phyloP scores from a whole-genome alignment of 768 basidiomycete genomes.

The Collybiopsis luxurians region DNA sequence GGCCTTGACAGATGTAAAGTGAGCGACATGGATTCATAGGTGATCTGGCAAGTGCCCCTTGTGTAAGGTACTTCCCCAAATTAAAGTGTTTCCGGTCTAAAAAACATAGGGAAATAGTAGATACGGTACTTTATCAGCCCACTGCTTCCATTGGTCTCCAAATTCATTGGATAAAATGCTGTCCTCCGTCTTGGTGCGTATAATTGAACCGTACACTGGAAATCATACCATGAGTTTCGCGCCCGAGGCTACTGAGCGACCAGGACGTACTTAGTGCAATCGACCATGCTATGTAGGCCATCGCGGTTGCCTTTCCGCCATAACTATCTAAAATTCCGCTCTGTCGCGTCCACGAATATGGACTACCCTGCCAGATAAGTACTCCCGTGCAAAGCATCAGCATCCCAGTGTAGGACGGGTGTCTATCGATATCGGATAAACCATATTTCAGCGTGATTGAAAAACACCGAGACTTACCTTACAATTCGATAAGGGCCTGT shows the following conservation, averaged over 20 bases:
- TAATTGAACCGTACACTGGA: background rate
- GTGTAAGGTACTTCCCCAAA: too few relatives aligned
- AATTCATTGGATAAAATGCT: constrained; percentile 14
- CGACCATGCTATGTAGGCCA: background rate
- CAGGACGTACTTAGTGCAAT: background rate
- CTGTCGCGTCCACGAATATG: constrained; percentile 14
- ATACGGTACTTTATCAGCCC: constrained; percentile 27
- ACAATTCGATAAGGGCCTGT: constrained; percentile 1
- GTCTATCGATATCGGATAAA: background rate
- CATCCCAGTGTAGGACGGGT: constrained; percentile 18
- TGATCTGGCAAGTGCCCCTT: too few relatives aligned
- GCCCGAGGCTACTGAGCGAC: background rate
- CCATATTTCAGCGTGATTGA: too few relatives aligned
- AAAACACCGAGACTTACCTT: background rate
- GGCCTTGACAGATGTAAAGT: too few relatives aligned
- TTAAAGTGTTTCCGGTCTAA: constrained; percentile 15
- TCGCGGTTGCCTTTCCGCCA: constrained; percentile 5
- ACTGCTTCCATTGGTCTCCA: constrained; percentile 24
- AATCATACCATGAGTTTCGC: background rate
- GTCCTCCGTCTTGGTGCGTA: background rate
- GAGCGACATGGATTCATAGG: too few relatives aligned
- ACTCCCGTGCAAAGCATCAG: constrained; percentile 14
- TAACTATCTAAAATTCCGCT: constrained; percentile 12
- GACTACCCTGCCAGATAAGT: constrained; percentile 5
- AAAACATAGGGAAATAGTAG: constrained; percentile 31